phyloP scores from a whole-genome alignment of 2,329 filamentous ascomycete species.

The Ophiostoma sp. region DNA sequence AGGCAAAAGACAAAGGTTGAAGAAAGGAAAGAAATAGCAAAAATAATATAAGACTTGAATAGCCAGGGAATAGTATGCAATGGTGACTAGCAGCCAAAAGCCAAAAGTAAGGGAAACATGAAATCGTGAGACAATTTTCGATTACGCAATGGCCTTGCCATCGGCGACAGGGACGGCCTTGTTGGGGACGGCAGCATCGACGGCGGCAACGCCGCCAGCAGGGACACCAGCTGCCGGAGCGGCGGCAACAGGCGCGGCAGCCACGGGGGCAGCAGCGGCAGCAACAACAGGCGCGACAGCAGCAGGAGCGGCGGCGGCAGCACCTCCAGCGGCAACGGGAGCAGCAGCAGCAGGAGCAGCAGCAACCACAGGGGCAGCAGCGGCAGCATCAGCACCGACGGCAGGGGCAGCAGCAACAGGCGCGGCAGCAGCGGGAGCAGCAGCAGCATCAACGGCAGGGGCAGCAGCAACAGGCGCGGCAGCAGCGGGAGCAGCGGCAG shows the following conservation, averaged over 20 bases:
- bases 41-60: not conserved
- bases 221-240: slow-evolving; percentile 7
- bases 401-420: slow-evolving; percentile 13
- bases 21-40: slow-evolving; percentile 9
- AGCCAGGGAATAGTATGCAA: slow-evolving; percentile 11
- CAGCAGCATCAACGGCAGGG: slow-evolving; percentile 14
- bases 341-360: slow-evolving; percentile 6
- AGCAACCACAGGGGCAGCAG: slow-evolving; percentile 12
- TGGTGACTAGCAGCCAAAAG: slow-evolving; percentile 2
- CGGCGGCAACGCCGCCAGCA: slow-evolving; percentile 16
- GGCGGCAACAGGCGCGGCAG: slow-evolving; percentile 15
- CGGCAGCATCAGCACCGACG: slow-evolving; percentile 11
- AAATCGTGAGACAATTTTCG: not conserved
- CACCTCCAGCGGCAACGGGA: slow-evolving; percentile 11
- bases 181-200: slow-evolving; percentile 14
- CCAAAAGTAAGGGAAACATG: not conserved
- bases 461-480: slow-evolving; percentile 10
- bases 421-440: not conserved
- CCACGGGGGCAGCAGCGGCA: slow-evolving; percentile 10
- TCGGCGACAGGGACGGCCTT: slow-evolving; percentile 19
- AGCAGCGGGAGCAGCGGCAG: slow-evolving; percentile 11
- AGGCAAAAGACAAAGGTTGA: slow-evolving; percentile 14
- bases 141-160: not conserved
- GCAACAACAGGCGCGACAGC: not conserved
- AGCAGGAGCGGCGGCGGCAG: slow-evolving; percentile 8